A percentile compares a stretch with the other conserved stretches of the same genome.
Conservation (phyloP, 495 filamentous ascomycete genomes). For the Penicillium maclennaniae region DNA sequence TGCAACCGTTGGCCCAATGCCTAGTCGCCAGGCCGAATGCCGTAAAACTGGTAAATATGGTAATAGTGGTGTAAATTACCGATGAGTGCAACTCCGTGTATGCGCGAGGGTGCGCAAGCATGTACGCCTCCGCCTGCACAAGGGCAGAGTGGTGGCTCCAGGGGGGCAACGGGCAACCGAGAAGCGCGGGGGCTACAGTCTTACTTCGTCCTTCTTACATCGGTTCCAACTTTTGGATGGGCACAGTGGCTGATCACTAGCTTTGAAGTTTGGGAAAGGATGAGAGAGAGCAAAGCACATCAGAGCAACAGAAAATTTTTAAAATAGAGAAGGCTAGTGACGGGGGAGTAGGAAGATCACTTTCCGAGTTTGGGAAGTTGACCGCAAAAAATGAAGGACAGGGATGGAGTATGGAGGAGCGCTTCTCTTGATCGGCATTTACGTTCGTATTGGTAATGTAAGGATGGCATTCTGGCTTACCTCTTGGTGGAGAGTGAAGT, state of each 20-base stretch:
- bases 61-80: conserved; percentile 6
- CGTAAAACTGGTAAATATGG: not conserved
- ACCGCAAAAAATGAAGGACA: conserved; percentile 9
- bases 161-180: conserved; percentile 23
- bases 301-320: too few relatives aligned
- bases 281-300: not conserved
- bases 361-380: conserved; percentile 4
- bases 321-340: conserved; percentile 5
- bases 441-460: conserved; percentile 1
- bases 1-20: conserved; percentile 32
- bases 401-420: conserved; percentile 5
- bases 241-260: conserved; percentile 35
- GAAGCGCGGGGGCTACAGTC: conserved; percentile 20
- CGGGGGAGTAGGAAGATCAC: conserved; percentile 5
- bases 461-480: conserved; percentile 1
- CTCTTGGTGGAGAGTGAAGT: not conserved
- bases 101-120: conserved; percentile 18
- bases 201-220: not conserved
- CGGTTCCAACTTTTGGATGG: conserved; percentile 17
- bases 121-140: conserved; percentile 26
- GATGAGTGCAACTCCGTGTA: conserved; percentile 9
- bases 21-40: not conserved
- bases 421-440: conserved; percentile 7
- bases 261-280: conserved; percentile 1
- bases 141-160: conserved; percentile 14